Base-by-base conservation (phyloP, 768 basidiomycete genomes). In the Suillus tomentosus region DNA sequence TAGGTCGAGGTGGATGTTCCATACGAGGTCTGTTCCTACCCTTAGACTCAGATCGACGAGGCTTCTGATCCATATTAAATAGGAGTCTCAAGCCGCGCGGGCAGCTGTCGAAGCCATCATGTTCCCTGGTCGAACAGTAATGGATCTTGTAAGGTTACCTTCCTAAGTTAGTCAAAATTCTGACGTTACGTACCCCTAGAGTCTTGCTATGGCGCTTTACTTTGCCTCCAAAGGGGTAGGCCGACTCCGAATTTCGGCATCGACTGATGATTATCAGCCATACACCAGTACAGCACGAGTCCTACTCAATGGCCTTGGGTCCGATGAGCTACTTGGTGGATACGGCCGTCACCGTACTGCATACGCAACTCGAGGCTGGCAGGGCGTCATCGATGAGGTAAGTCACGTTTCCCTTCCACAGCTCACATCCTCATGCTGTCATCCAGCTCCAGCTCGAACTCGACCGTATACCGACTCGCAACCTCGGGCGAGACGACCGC, bases 311-410 rank as follows among this genome's bases (percentile, higher is more conserved):
- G 97, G 97, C 1, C 80, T 99, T 8, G 97, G 97, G 0, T 93
- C 97, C 1, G 97, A 99, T 72, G 97, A 99, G 73, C 81, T 98
- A 47, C 81, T 99, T 5, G 97, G 95, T 3, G 97, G 97, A 1
- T 99, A 99, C 74, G 85, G 92, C 3, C 82, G 97, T 63, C 95
- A 98, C 78, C 85, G 94, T 9, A 85, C 87, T 11, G 91, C 88
- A 1, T 99, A 85, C 72, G 81, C 77, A 7, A 69, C 74, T 8
- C 84, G 82, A 22, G 87, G 91, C 13, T 96, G 94, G 94, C 70
- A 80, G 66, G 89, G 86, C 10, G 84, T 94, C 50, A 83, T 96
- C 59, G 82, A 89, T 39, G 95, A 97, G 84, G 95, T 95, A 66
- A 64, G 75, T 37, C 11, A 3, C 5, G 10, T 45, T 56, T 40